Percentiles rank a stretch among this genome's conserved stretches.
These are phyloP conservation scores for Schizochytrium sp. DNA, from an alignment of 108 stramenopile genomes.

Conservation along the genomic window DNA sequence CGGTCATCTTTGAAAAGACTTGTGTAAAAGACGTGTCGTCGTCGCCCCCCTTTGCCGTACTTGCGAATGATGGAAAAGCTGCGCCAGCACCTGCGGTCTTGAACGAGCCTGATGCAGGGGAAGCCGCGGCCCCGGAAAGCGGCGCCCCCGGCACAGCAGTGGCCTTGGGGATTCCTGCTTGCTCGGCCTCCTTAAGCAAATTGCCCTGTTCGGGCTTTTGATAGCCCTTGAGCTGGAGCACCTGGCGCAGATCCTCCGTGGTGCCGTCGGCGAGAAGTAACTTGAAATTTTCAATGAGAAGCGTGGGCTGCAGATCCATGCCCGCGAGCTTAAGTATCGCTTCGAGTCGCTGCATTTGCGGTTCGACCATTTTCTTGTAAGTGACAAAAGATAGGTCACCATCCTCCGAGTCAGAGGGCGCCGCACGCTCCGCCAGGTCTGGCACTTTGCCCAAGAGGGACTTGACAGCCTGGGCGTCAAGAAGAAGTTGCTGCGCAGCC, in stretches of 20 bases:
- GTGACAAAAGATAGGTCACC: constrained; percentile 66
- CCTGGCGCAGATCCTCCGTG: neutral
- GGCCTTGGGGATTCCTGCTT: neutral
- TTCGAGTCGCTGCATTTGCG: constrained; percentile 83
- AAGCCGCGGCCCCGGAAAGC: neutral
- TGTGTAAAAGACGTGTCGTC: neutral
- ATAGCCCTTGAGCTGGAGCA: neutral
- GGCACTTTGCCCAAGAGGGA: constrained; percentile 75
- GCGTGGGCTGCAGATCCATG: neutral
- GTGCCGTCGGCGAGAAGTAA: neutral
- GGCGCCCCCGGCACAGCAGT: neutral
- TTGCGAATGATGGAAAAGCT: neutral
- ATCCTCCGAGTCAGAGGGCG: constrained; percentile 31
- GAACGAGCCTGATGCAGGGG: neutral
- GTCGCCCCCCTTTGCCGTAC: neutral
- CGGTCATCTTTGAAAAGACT: constrained; percentile 9
- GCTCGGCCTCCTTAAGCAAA: neutral
- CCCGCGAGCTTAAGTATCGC: constrained; percentile 89
- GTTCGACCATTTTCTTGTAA: constrained; percentile 86
- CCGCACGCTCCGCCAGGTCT: constrained; percentile 22
- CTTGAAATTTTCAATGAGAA: constrained; percentile 7
- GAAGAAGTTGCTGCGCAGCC: constrained; percentile 88
- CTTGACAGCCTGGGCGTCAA: constrained; percentile 91
- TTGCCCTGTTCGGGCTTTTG: neutral
- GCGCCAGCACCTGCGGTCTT: neutral